Evolutionary conservation across 192 early-diverging fungal genomes (phyloP).

Genomic region (Spinellus fusiger): DNA sequence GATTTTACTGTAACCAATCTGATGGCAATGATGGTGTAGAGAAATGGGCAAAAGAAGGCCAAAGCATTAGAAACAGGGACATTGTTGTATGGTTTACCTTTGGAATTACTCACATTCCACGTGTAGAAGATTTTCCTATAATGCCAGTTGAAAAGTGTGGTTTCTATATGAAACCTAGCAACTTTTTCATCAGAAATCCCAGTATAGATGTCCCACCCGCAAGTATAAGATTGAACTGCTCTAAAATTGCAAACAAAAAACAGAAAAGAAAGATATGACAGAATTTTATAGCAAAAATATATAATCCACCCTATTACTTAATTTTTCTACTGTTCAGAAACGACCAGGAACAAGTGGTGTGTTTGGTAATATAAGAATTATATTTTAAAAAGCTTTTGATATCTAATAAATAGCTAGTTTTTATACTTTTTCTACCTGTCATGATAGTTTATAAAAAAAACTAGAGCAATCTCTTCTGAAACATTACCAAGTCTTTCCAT

Average conservation of each 20-base stretch:
- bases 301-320: too few species aligned
- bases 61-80: conserved; percentile 20
- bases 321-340: too few species aligned
- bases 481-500: too few species aligned
- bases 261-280: background rate
- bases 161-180: conserved; percentile 31
- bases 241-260: conserved; percentile 17
- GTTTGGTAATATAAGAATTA: too few species aligned
- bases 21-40: conserved; percentile 19
- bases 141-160: conserved; percentile 34
- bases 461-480: too few species aligned
- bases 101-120: conserved; percentile 33
- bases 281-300: too few species aligned
- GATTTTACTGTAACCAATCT: conserved; percentile 37
- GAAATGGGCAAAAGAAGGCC: conserved; percentile 20
- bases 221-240: conserved; percentile 25
- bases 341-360: too few species aligned
- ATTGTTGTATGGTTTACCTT: conserved; percentile 35
- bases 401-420: too few species aligned
- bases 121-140: conserved; percentile 35
- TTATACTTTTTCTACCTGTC: too few species aligned
- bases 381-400: too few species aligned
- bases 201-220: conserved; percentile 29
- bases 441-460: too few species aligned
- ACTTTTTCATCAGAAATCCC: conserved; percentile 35